A percentile compares a stretch with the other conserved stretches of the same genome.
Evolutionary conservation across 164 flowering plant genomes (phyloP).

Genomic region (Vitis rotundifolia): DNA sequence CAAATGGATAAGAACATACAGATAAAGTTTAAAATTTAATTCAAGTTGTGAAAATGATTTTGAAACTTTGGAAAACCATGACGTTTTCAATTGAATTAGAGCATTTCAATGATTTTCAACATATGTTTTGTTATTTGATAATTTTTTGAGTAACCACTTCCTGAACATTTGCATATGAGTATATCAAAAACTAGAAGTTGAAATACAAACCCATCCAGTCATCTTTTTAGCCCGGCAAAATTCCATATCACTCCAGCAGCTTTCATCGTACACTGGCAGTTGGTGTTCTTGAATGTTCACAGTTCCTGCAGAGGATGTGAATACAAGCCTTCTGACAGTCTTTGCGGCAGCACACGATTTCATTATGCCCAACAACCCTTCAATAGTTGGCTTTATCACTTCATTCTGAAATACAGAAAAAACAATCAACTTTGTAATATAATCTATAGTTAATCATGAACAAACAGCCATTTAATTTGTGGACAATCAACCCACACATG

Average conservation of each 20-base stretch:
- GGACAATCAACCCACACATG: too few relatives aligned
- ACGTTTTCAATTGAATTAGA: too few relatives aligned
- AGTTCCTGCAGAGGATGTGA: conserved; percentile 69
- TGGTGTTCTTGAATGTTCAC: conserved; percentile 40
- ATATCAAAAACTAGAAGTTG: not conserved
- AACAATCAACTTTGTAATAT: not conserved
- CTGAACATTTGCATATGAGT: not conserved
- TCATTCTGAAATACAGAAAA: conserved; percentile 45
- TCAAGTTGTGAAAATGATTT: too few relatives aligned
- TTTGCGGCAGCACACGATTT: conserved; percentile 50
- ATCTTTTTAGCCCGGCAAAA: conserved; percentile 44
- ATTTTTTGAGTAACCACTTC: too few relatives aligned
- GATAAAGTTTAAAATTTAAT: too few relatives aligned
- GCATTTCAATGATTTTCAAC: too few relatives aligned
- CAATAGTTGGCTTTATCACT: conserved; percentile 61
- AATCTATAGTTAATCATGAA: too few relatives aligned
- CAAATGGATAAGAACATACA: too few relatives aligned
- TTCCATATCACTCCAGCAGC: conserved; percentile 53
- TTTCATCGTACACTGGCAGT: conserved; percentile 47
- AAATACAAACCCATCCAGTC: conserved; percentile 56
- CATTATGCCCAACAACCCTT: conserved; percentile 52
- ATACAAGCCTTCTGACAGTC: conserved; percentile 47
- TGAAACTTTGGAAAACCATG: too few relatives aligned
- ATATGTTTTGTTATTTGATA: too few relatives aligned
- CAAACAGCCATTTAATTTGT: too few relatives aligned